Base-by-base conservation (phyloP, 495 filamentous ascomycete species). In the Parathielavia hyrcaniae region DNA sequence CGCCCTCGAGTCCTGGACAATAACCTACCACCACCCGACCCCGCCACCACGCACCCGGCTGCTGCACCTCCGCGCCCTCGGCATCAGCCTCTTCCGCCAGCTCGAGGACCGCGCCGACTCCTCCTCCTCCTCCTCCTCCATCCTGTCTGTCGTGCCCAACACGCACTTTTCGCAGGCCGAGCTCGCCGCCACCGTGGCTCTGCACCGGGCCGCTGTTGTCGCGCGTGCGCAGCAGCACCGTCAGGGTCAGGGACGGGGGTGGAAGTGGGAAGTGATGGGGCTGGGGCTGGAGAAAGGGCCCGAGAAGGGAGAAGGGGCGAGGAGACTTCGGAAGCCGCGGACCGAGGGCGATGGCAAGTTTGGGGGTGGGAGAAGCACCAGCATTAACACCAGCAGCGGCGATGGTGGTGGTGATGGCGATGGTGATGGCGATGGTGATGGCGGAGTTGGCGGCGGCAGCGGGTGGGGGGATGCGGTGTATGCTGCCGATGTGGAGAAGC, bases 1-100 rank as follows among this genome's bases (percentile, higher is more conserved):
- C 20, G 19, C 59, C 39, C 48, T 49, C 53, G 62, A 65, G 16
- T 65, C 62, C 19, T 65, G 59, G 59, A 59, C 59, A 26, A 61
- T 65, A 26, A 61, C 59, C 40, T 65, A 50, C 40, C 59, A 65
- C 59, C 50, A 38, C 39, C 59, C 53, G 8, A 38, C 17, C 7
- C 49, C 51, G 11, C n/a, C n/a, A n/a, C n/a, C n/a, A n/a, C 50
- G 17, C 45, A 41, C 54, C 11, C 41, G 40, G 3, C 16, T 43
- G 3, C 50, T 43, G 3, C 50, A 43, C 19, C 17, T 38, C 51
- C 49, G 39, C 36, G 22, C 40, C 22, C 48, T 64, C 8, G 62
- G 62, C 47, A 19, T 64, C 36, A 40, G 38, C 30, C 50, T 53
- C 34, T 51, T n/a, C 23, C 40, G 17, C 10, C 53, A 35, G 17